Conservation (phyloP, 805 yeast genomes). For the Debaryomyces tyrocola region DNA sequence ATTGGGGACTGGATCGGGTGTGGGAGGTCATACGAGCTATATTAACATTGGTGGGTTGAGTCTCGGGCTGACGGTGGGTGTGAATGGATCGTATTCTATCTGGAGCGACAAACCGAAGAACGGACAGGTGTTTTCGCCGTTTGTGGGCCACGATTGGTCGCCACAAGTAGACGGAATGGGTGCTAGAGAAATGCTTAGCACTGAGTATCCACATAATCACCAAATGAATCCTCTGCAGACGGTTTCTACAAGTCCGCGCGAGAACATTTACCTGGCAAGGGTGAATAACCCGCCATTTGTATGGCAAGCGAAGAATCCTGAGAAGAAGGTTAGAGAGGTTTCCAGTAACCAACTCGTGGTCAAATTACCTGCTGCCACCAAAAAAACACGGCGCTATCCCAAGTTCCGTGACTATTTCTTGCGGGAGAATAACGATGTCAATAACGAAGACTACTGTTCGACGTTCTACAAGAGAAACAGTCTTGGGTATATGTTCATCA, state of each 20-base stretch:
- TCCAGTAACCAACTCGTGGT: neutral
- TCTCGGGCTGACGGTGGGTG: neutral
- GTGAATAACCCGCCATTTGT: slow-evolving; percentile 18
- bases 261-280: slow-evolving; percentile 13
- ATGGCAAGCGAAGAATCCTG: slow-evolving; percentile 5
- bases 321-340: neutral
- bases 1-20: slow-evolving; percentile 3
- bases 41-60: neutral
- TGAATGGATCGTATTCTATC: slow-evolving; percentile 3
- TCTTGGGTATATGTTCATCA: slow-evolving; percentile 36
- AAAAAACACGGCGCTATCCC: neutral
- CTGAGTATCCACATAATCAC: no score
- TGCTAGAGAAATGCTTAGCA: no score
- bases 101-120: neutral
- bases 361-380: neutral
- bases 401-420: neutral
- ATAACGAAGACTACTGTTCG: slow-evolving; percentile 25
- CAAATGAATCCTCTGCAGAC: no score
- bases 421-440: neutral
- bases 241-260: neutral
- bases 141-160: neutral
- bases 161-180: neutral
- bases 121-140: slow-evolving; percentile 5
- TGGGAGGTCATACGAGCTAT: neutral
- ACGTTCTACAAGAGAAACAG: slow-evolving; percentile 34